Base-by-base conservation (phyloP, 1,139 yeast genomes). In the Pichia sp. region DNA sequence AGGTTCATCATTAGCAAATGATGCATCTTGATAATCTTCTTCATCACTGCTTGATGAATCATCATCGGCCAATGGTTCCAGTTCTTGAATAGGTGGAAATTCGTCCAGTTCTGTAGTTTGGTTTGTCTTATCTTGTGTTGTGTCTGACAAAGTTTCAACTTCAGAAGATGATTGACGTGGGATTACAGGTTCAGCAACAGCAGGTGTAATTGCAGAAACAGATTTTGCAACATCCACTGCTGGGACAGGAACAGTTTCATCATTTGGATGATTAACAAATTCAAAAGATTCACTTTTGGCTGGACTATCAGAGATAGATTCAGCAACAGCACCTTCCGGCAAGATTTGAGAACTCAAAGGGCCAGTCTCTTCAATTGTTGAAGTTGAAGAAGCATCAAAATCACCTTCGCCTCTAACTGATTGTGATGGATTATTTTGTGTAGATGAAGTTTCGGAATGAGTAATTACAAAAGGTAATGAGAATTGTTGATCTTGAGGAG, bases 321-420 rank as follows among this genome's bases (percentile, higher is more conserved):
- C 51, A 23, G 24, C 33, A 9, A 30, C n/a, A 8, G 44, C 48
- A 21, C 54, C 54, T 40, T 56, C 59, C 1, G 59, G 59, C 37
- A 54, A 35, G 15, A 56, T 46, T 28, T 56, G 57, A 7, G 60
- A 54, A 35, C 59, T 56, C 31, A 57, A 43, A n/a, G 53, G 51
- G 15, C 46, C 50, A 19, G 49, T 50, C 31, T 56, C 60, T 29
- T 48, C 57, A 32, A 59, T 55, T 3, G 61, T 55, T 3, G 59
- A 53, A 6, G 64, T 56, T 11, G 80, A 72, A 2, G 84, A 76
- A 7, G 73, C 68, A 45, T 79, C 85, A 35, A 76, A 76, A 53
- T 83, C 94, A 48, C 83, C 91, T 45, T 83, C 94, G 48, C 83
- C 91, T 45, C 94, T 77, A 9, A 84, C 95, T 20, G 95, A 85